These are phyloP conservation scores for Fusarium acutatum DNA, from an alignment of 2,329 filamentous ascomycete genomes.

Conservation along the genomic window DNA sequence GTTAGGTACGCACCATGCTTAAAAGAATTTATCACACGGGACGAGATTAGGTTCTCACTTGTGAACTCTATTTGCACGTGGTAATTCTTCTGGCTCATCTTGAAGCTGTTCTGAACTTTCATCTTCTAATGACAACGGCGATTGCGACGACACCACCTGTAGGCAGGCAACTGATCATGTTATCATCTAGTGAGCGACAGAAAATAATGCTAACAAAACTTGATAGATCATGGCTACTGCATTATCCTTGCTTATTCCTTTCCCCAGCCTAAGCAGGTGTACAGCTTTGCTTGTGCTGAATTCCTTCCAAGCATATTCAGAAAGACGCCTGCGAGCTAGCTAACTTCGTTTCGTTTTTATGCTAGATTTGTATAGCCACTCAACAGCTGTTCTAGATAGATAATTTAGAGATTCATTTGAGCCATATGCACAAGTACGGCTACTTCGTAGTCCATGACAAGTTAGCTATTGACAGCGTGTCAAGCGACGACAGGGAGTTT, in stretches of 20 bases:
- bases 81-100: background rate
- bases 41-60: background rate
- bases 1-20: accelerated
- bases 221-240: background rate
- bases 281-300: background rate
- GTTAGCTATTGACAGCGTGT: background rate
- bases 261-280: background rate
- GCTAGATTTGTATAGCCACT: background rate
- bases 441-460: background rate
- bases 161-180: background rate
- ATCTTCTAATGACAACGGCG: background rate
- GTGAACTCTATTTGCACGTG: background rate
- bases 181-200: background rate
- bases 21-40: too few relatives aligned
- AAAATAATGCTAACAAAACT: too few relatives aligned
- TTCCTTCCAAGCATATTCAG: background rate
- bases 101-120: background rate
- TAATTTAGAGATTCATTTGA: background rate
- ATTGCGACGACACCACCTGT: background rate
- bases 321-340: background rate
- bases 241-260: background rate
- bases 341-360: too few relatives aligned
- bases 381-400: too few relatives aligned
- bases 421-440: background rate
- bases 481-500: background rate